Conservation (phyloP, 495 filamentous ascomycete species). For the Podospora comata region DNA sequence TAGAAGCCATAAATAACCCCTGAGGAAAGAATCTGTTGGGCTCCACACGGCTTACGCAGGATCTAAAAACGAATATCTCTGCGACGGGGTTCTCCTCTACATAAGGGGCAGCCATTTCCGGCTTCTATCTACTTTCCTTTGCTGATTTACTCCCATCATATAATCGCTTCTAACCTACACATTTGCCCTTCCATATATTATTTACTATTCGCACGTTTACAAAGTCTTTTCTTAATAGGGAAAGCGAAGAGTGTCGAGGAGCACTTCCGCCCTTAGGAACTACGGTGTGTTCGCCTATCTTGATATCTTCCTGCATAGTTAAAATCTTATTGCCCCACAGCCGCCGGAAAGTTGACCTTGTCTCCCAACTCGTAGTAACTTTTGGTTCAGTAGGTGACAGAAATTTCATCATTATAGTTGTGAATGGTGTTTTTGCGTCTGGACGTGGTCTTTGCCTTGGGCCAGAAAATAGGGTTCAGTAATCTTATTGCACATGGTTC, state of each 20-base stretch:
- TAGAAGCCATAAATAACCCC: not conserved
- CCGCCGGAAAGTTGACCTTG: no score
- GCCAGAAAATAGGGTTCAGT: no score
- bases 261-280: not conserved
- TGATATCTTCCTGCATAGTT: no score
- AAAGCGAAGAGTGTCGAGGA: not conserved
- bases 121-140: slow-evolving; percentile 5
- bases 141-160: not conserved
- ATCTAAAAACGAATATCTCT: not conserved
- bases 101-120: slow-evolving; percentile 5
- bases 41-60: slow-evolving; percentile 3
- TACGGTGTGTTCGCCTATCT: no score
- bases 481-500: no score
- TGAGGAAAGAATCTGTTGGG: slow-evolving; percentile 8
- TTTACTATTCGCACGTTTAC: not conserved
- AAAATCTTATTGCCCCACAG: no score
- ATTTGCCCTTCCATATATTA: not conserved
- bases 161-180: not conserved
- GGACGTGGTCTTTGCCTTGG: no score
- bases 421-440: no score
- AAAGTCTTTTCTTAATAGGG: not conserved
- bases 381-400: no score
- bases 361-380: no score
- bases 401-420: no score
- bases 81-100: slow-evolving; percentile 1